These are phyloP conservation scores for Monosporascus sp. DNA, from an alignment of 2,329 filamentous ascomycete genomes.

Conservation along the genomic window DNA sequence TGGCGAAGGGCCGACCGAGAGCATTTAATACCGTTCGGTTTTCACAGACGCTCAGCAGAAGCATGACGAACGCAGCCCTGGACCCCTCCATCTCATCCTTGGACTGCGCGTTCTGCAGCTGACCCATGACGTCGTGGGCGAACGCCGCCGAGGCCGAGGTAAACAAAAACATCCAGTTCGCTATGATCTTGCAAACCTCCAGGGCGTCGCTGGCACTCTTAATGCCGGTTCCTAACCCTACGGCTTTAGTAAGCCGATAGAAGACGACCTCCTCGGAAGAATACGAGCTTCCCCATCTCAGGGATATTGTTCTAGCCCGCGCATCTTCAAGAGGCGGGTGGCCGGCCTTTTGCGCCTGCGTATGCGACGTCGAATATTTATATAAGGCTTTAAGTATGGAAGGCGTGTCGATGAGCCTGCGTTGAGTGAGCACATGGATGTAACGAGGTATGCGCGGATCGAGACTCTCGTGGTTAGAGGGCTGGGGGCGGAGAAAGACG, in stretches of 20 bases:
- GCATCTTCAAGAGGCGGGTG: conserved; percentile 12
- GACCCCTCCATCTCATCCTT: conserved; percentile 56
- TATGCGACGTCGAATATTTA: conserved; percentile 51
- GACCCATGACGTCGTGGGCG: conserved; percentile 41
- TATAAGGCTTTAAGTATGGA: conserved; percentile 52
- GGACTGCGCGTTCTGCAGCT: conserved; percentile 37
- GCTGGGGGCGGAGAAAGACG: conserved; percentile 52
- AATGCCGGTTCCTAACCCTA: conserved; percentile 53
- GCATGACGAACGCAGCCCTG: conserved; percentile 58
- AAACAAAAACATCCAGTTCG: conserved; percentile 56
- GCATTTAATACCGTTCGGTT: conserved; percentile 50
- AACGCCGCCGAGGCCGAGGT: conserved; percentile 45
- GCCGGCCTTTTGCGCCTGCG: conserved; percentile 21
- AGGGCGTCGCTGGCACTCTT: conserved; percentile 42
- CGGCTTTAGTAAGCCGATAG: conserved; percentile 85
- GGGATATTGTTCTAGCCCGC: conserved; percentile 9
- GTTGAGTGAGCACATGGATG: conserved; percentile 48
- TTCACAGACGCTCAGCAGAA: conserved; percentile 58
- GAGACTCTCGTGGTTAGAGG: conserved; percentile 42
- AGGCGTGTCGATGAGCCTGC: conserved; percentile 47
- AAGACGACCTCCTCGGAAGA: conserved; percentile 83
- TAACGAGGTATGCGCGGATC: conserved; percentile 58
- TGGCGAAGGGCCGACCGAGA: conserved; percentile 47
- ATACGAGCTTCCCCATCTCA: conserved; percentile 53
- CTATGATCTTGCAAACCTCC: conserved; percentile 44